Percentiles rank a stretch among this genome's conserved stretches.
These are phyloP conservation scores for Trichocladium uniseriatum DNA, from an alignment of 495 filamentous ascomycete genomes.

Conservation along the genomic window DNA sequence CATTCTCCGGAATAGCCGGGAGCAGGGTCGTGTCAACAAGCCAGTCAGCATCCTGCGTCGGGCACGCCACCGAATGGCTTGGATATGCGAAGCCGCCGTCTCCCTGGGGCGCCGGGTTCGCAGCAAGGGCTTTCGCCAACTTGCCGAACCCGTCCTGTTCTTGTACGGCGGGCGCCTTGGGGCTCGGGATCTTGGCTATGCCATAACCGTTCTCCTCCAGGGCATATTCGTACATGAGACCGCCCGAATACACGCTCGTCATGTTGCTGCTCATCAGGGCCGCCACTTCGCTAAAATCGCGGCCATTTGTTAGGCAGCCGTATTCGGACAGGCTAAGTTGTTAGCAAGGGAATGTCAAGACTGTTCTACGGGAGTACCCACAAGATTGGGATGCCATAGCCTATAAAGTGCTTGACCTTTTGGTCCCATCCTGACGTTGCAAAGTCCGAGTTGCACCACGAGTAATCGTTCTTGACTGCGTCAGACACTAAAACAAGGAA, in stretches of 20 bases:
- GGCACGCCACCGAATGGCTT: slow-evolving; percentile 59
- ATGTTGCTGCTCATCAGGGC: slow-evolving; percentile 77
- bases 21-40: slow-evolving; percentile 56
- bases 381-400: slow-evolving; percentile 88
- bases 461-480: slow-evolving; percentile 72
- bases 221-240: slow-evolving; percentile 92
- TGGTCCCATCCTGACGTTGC: slow-evolving; percentile 70
- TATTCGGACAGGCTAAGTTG: slow-evolving; percentile 69
- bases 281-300: slow-evolving; percentile 70
- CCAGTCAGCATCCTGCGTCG: slow-evolving; percentile 59
- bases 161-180: slow-evolving; percentile 38
- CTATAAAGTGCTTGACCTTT: slow-evolving; percentile 85
- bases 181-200: slow-evolving; percentile 52
- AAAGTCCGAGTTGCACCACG: slow-evolving; percentile 88
- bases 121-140: slow-evolving; percentile 55
- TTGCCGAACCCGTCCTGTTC: slow-evolving; percentile 50
- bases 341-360: not conserved
- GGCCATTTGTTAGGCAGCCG: slow-evolving; percentile 72
- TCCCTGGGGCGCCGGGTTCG: slow-evolving; percentile 56
- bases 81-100: slow-evolving; percentile 68
- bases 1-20: slow-evolving; percentile 64
- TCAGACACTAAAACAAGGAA: not conserved
- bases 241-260: slow-evolving; percentile 89
- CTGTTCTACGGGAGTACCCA: slow-evolving; percentile 4
- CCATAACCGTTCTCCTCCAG: slow-evolving; percentile 70